A percentile compares a stretch with the other conserved stretches of the same genome.
These are phyloP conservation scores for Discostella stelligera DNA, from an alignment of 352 stramenopile genomes.

Conservation along the genomic window DNA sequence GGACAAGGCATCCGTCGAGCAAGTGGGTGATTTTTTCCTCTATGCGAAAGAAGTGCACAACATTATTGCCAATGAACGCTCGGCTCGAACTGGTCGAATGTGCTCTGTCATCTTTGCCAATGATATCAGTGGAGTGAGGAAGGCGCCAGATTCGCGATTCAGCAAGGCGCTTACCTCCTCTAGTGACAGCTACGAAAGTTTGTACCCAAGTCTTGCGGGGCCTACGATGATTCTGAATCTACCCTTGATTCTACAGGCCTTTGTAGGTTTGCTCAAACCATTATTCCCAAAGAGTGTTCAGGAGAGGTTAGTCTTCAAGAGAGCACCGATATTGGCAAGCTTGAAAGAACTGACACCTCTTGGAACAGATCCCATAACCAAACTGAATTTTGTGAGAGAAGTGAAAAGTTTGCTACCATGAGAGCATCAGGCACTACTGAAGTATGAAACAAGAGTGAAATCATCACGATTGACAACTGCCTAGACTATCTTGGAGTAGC, in stretches of 20 bases:
- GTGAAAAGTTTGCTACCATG: constrained; percentile 40
- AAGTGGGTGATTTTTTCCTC: constrained; percentile 53
- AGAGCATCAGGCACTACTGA: background rate
- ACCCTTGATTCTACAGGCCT: constrained; percentile 47
- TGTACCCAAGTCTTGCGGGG: constrained; percentile 37
- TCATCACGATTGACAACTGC: too few relatives aligned
- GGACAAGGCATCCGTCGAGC: constrained; percentile 37
- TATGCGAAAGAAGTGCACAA: constrained; percentile 58
- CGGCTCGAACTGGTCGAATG: constrained; percentile 35
- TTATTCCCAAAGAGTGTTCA: constrained; percentile 56
- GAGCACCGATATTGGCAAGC: constrained; percentile 42
- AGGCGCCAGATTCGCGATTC: constrained; percentile 40
- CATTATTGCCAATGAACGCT: constrained; percentile 43
- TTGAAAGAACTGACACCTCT: constrained; percentile 48
- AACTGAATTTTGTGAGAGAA: constrained; percentile 39
- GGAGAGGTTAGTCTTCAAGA: constrained; percentile 50
- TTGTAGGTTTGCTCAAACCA: constrained; percentile 52
- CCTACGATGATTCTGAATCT: constrained; percentile 56
- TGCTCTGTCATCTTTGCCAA: constrained; percentile 53
- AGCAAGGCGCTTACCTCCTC: constrained; percentile 44
- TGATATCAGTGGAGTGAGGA: constrained; percentile 51
- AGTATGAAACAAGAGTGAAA: background rate
- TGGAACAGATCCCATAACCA: constrained; percentile 15
- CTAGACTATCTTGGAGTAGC: too few relatives aligned
- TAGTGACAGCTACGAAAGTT: constrained; percentile 37